Percentiles rank a stretch among this genome's conserved stretches.
Conservation (phyloP, 768 basidiomycete species). For the Rhizopogon salebrosus region DNA sequence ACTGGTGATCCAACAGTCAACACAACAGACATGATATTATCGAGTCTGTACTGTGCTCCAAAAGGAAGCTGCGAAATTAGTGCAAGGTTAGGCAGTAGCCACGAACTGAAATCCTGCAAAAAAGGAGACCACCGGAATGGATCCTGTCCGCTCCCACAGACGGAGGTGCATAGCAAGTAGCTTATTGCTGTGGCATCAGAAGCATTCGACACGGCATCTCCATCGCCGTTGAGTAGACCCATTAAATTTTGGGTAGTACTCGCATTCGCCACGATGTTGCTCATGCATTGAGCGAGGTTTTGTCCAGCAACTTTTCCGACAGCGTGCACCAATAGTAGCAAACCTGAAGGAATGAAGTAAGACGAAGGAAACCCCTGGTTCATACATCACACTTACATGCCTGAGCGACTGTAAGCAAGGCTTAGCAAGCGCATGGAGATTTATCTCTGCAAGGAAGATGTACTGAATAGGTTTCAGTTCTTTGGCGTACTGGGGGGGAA, state of each 20-base stretch:
- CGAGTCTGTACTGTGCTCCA: conserved; percentile 31
- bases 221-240: too few relatives aligned
- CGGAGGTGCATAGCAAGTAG: too few relatives aligned
- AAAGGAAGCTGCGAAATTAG: conserved; percentile 46
- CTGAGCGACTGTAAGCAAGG: not conserved
- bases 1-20: conserved; percentile 40
- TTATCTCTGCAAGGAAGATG: not conserved
- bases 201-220: too few relatives aligned
- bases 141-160: conserved; percentile 10
- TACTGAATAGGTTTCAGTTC: too few relatives aligned
- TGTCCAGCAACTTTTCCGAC: not conserved
- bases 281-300: conserved; percentile 12
- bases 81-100: too few relatives aligned
- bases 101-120: too few relatives aligned
- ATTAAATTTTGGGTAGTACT: not conserved
- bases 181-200: too few relatives aligned
- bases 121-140: too few relatives aligned
- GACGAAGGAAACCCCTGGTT: not conserved
- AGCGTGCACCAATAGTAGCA: not conserved
- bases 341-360: not conserved
- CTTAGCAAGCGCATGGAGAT: not conserved
- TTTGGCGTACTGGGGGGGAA: too few relatives aligned
- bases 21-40: conserved; percentile 37
- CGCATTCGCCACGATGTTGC: conserved; percentile 3
- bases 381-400: not conserved